These are phyloP conservation scores for Microcyclosporella mali DNA, from an alignment of 2,329 filamentous ascomycete species.

Conservation along the genomic window DNA sequence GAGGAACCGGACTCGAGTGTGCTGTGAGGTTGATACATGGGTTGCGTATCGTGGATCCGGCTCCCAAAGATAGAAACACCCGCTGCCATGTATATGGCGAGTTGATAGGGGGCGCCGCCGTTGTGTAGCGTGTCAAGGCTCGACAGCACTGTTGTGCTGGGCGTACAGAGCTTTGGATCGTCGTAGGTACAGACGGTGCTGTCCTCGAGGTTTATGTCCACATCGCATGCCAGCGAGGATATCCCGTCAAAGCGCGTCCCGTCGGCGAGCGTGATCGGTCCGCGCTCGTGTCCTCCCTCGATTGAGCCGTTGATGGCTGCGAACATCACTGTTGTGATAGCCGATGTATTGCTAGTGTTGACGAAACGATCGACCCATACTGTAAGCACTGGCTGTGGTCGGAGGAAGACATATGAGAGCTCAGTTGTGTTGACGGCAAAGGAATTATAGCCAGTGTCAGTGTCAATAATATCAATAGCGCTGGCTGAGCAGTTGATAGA, in stretches of 20 bases:
- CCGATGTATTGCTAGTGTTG: not conserved
- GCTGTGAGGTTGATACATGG: not conserved
- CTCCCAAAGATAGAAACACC: not conserved
- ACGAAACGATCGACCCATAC: not conserved
- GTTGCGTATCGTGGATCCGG: not conserved
- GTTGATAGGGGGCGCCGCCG: not conserved
- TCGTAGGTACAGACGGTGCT: not conserved
- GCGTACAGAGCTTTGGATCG: not conserved
- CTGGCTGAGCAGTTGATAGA: not conserved
- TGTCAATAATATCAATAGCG: not conserved
- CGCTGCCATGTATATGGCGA: not conserved
- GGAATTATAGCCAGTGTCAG: no score
- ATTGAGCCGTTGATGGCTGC: not conserved
- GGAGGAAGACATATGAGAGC: not conserved
- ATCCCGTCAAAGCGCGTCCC: not conserved
- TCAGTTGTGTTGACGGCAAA: not conserved
- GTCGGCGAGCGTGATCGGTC: no score
- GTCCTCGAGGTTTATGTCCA: not conserved
- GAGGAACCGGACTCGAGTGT: not conserved
- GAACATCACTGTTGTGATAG: not conserved
- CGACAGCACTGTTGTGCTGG: not conserved
- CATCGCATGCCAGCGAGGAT: not conserved
- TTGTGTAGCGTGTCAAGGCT: not conserved
- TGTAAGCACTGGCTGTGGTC: slow-evolving; percentile 1
- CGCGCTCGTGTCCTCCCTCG: not conserved